A percentile compares a stretch with the other conserved stretches of the same genome.
phyloP scores from a whole-genome alignment of 768 basidiomycete genomes.

The Melanogaster broomeanus region DNA sequence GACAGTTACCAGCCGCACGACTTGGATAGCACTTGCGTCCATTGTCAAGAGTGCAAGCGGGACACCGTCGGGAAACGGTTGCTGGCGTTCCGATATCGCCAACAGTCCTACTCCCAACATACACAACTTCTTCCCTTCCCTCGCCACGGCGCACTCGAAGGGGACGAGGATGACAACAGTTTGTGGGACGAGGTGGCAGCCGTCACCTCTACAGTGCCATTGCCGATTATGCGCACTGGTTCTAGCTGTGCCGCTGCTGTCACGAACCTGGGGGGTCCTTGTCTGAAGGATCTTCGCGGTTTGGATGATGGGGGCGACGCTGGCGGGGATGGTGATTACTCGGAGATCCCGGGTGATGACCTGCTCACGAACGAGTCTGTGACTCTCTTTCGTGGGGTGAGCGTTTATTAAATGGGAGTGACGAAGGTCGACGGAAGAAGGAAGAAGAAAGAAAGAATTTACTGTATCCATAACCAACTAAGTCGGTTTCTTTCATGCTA shows the following conservation, averaged over 20 bases:
- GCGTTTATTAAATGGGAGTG: conserved; percentile 15
- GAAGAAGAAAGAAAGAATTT: not conserved
- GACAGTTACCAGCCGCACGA: conserved; percentile 22
- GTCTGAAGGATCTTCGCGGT: conserved; percentile 4
- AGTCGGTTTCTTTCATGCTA: conserved; percentile 9
- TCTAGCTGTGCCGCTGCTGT: conserved; percentile 8
- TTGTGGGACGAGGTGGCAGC: conserved; percentile 32
- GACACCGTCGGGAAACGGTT: conserved; percentile 29
- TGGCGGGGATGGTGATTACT: conserved; percentile 1
- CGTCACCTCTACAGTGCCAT: conserved; percentile 15
- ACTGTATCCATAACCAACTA: conserved; percentile 9
- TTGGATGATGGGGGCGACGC: conserved; percentile 10
- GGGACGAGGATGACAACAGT: conserved; percentile 27
- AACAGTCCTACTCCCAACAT: conserved; percentile 5
- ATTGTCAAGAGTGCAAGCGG: conserved; percentile 30
- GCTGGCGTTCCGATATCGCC: conserved; percentile 20
- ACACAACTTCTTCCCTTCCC: not conserved
- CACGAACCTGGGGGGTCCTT: not conserved
- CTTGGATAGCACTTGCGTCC: conserved; percentile 21
- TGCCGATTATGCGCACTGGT: conserved; percentile 17
- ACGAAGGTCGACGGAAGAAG: not conserved
- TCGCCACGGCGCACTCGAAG: conserved; percentile 8
- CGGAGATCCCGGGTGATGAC: conserved; percentile 18
- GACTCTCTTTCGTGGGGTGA: conserved; percentile 20
- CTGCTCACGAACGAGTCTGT: conserved; percentile 19